phyloP scores from a whole-genome alignment of 1,284 basidiomycete species.

The Sanghuangporus weigelae region DNA sequence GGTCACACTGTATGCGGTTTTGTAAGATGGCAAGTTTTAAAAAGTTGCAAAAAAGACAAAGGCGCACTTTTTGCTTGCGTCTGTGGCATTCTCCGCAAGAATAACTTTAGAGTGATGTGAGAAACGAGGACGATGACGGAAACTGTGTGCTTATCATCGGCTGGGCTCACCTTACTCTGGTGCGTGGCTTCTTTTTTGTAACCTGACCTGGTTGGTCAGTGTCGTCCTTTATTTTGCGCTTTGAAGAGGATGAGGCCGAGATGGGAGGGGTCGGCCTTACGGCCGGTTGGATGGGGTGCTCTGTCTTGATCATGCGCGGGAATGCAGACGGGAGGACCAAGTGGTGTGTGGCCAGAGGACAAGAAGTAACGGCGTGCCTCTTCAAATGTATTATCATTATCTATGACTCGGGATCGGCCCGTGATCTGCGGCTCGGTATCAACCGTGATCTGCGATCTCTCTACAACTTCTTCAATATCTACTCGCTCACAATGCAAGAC shows the following conservation, averaged over 20 bases:
- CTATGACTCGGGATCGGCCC: slow-evolving; percentile 4
- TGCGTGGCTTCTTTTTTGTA: slow-evolving; percentile 63
- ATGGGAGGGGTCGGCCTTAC: slow-evolving; percentile 14
- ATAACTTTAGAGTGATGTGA: slow-evolving; percentile 42
- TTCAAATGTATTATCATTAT: not conserved
- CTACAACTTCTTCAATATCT: not conserved
- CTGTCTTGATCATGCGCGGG: slow-evolving; percentile 24
- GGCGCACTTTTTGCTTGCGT: slow-evolving; percentile 69
- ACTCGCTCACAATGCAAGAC: not conserved
- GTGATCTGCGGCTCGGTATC: not conserved
- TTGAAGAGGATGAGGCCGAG: slow-evolving; percentile 24
- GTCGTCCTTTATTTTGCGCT: slow-evolving; percentile 62
- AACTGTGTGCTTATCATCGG: slow-evolving; percentile 19
- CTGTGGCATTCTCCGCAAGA: slow-evolving; percentile 85
- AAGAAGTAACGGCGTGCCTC: not conserved
- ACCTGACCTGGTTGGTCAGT: slow-evolving; percentile 37
- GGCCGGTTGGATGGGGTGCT: slow-evolving; percentile 21
- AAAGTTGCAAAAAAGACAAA: slow-evolving; percentile 2
- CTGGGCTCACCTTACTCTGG: slow-evolving; percentile 59
- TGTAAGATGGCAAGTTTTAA: slow-evolving; percentile 21
- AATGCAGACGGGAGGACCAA: not conserved
- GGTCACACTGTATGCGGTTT: slow-evolving; percentile 54
- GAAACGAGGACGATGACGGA: slow-evolving; percentile 18
- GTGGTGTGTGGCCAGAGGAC: not conserved
- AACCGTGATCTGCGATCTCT: not conserved